Percentiles rank a stretch among this genome's conserved stretches.
Evolutionary conservation across 306 rosid genomes (phyloP).

Genomic region (Sophora flavescens): DNA sequence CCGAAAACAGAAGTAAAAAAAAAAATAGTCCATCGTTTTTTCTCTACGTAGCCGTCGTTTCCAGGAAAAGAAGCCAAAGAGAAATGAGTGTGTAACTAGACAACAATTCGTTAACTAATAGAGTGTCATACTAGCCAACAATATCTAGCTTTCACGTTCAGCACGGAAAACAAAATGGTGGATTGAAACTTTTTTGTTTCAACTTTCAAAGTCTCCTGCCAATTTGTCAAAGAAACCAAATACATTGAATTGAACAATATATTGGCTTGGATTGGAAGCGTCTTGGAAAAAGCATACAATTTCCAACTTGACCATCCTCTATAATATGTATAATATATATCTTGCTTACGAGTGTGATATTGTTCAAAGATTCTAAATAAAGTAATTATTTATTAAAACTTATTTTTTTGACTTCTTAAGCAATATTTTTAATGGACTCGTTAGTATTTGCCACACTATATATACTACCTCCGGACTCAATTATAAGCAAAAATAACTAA

Average conservation of each 20-base stretch:
- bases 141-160: not conserved
- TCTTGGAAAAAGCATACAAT: constrained; percentile 9
- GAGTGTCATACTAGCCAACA: not conserved
- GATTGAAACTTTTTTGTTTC: not conserved
- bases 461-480: too few relatives aligned
- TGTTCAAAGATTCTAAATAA: too few relatives aligned
- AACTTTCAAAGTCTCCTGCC: not conserved
- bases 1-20: too few relatives aligned
- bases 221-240: constrained; percentile 4
- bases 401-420: too few relatives aligned
- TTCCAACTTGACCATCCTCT: not conserved
- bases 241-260: not conserved
- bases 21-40: not conserved
- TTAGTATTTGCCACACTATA: too few relatives aligned
- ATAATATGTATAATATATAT: not conserved
- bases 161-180: not conserved
- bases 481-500: too few relatives aligned
- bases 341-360: too few relatives aligned
- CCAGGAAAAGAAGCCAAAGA: not conserved
- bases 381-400: too few relatives aligned
- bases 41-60: not conserved
- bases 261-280: not conserved
- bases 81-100: not conserved
- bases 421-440: too few relatives aligned
- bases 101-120: not conserved